Evolutionary conservation across 352 stramenopile genomes (phyloP).

Genomic region (Blastocystis sp.): DNA sequence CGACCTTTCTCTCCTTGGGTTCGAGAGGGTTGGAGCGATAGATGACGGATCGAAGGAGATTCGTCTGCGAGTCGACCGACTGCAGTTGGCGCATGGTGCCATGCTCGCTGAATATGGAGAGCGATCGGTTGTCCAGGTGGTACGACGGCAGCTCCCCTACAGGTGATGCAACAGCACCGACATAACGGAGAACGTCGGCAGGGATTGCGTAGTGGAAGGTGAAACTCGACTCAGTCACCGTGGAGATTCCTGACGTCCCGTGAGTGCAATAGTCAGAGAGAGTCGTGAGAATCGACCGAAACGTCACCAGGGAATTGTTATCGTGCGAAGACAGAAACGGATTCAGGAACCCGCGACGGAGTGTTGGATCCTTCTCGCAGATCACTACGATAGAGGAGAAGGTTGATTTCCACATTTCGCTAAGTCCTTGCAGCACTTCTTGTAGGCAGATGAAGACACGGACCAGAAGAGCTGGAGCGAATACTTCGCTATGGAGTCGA

Average conservation of each 20-base stretch:
- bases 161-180: not conserved
- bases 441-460: constrained; percentile 7
- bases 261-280: not conserved
- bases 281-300: not conserved
- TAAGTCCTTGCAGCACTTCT: constrained; percentile 27
- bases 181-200: not conserved
- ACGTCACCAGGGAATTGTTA: not conserved
- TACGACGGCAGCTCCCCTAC: constrained; percentile 6
- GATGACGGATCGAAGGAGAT: not conserved
- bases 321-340: not conserved
- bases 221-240: not conserved
- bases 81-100: not conserved
- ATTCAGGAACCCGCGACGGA: constrained; percentile 19
- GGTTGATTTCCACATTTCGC: not conserved
- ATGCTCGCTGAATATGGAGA: constrained; percentile 34
- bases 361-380: constrained; percentile 42
- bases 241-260: not conserved
- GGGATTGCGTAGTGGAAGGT: not conserved
- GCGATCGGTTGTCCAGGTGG: not conserved
- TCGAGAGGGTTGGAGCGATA: not conserved
- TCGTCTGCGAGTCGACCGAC: not conserved
- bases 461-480: constrained; percentile 34
- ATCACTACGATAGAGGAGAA: not conserved
- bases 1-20: not conserved
- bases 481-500: not conserved